Evolutionary conservation across 2,329 filamentous ascomycete genomes (phyloP).

Genomic region (Cladophialophora bantiana): DNA sequence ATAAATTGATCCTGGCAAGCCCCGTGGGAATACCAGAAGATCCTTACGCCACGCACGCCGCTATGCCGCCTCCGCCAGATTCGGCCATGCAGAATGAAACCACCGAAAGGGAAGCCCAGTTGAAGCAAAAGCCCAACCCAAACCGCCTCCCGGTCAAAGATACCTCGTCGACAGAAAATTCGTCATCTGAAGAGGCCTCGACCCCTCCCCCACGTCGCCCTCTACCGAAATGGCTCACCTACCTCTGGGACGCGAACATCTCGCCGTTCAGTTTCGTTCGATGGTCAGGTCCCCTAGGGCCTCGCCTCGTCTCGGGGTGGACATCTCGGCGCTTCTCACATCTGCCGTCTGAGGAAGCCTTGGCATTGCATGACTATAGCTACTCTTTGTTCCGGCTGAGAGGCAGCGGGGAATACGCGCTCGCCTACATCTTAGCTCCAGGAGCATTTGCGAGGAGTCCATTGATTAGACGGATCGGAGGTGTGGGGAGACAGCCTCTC

Average conservation of each 20-base stretch:
- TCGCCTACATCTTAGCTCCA: conserved; percentile 90
- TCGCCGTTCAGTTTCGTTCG: conserved; percentile 93
- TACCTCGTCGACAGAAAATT: not conserved
- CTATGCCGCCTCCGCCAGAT: conserved; percentile 78
- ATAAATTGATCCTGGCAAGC: conserved; percentile 94
- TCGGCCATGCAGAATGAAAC: conserved; percentile 72
- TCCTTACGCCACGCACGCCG: conserved; percentile 82
- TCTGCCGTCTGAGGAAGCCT: conserved; percentile 77
- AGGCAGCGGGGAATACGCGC: conserved; percentile 90
- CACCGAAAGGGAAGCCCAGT: conserved; percentile 39
- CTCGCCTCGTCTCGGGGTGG: conserved; percentile 92
- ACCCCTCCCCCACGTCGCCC: conserved; percentile 63
- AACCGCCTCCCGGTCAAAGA: conserved; percentile 24
- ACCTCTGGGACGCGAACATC: conserved; percentile 96
- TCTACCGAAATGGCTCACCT: conserved; percentile 84
- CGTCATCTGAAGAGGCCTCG: conserved; percentile 41
- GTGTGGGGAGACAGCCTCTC: conserved; percentile 76
- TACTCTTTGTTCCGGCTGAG: conserved; percentile 93
- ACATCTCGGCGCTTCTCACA: conserved; percentile 91
- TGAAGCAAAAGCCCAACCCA: conserved; percentile 33
- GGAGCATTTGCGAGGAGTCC: conserved; percentile 90
- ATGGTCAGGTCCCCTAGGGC: conserved; percentile 85
- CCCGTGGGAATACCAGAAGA: conserved; percentile 95
- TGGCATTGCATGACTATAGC: conserved; percentile 88
- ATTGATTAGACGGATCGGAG: conserved; percentile 83